phyloP scores from a whole-genome alignment of 2,329 filamentous ascomycete species.

The Trichoderma sp. region DNA sequence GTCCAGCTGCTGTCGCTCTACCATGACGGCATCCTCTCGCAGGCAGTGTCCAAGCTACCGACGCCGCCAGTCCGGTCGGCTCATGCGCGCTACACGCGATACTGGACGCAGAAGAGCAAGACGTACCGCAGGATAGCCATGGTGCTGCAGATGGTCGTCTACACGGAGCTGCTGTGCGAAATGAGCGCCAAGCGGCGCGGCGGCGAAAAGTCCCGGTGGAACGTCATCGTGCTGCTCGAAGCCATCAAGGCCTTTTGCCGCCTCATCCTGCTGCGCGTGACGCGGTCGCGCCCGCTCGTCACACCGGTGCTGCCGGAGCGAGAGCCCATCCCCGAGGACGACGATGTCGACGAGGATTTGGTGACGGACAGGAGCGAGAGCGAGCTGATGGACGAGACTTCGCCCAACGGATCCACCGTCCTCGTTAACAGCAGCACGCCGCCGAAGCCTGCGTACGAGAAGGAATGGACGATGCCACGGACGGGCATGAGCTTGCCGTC shows the following conservation, averaged over 20 bases:
- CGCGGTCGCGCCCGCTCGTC: slow-evolving; percentile 77
- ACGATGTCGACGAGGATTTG: slow-evolving; percentile 46
- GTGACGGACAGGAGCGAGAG: slow-evolving; percentile 40
- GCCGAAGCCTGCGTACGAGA: slow-evolving; percentile 41
- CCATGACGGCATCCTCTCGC: slow-evolving; percentile 81
- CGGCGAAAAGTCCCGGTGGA: slow-evolving; percentile 77
- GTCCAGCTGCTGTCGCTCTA: slow-evolving; percentile 90
- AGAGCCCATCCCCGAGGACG: slow-evolving; percentile 66
- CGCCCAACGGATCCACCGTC: slow-evolving; percentile 27
- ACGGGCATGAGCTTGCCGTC: slow-evolving; percentile 83
- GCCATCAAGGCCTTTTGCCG: slow-evolving; percentile 81
- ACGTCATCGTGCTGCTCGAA: slow-evolving; percentile 81
- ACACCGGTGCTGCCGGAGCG: slow-evolving; percentile 83
- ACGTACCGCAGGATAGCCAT: slow-evolving; percentile 80
- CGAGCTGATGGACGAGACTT: slow-evolving; percentile 43
- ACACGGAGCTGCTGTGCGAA: slow-evolving; percentile 94
- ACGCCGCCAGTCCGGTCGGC: slow-evolving; percentile 52
- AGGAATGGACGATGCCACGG: slow-evolving; percentile 88
- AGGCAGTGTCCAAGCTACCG: slow-evolving; percentile 57
- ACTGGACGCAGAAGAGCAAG: slow-evolving; percentile 60
- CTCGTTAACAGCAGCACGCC: slow-evolving; percentile 2
- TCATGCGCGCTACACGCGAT: slow-evolving; percentile 64
- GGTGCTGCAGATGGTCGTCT: slow-evolving; percentile 84
- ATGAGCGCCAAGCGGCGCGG: slow-evolving; percentile 89
- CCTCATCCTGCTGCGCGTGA: slow-evolving; percentile 75